Evolutionary conservation across 108 stramenopile species (phyloP).

Genomic region (Discostella pseudostelligera): DNA sequence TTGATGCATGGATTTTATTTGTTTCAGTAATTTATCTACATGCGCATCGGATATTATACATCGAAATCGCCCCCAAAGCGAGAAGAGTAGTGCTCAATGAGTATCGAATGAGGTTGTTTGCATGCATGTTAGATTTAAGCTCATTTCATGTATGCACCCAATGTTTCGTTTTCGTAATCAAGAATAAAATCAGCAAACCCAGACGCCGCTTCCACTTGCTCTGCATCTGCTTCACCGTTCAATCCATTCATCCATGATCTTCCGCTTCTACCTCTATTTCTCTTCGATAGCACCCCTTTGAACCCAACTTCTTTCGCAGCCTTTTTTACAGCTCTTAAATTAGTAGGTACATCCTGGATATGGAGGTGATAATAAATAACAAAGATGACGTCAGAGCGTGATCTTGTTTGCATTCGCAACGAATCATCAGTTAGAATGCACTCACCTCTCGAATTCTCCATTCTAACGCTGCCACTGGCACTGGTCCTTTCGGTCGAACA

Average conservation of each 20-base stretch:
- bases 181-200: constrained; percentile 46
- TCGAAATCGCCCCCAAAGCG: too few species aligned
- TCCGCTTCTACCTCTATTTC: constrained; percentile 4
- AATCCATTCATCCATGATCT: constrained; percentile 5
- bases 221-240: neutral
- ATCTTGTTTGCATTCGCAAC: neutral
- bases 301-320: constrained; percentile 60
- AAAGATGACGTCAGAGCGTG: neutral
- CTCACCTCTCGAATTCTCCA: constrained; percentile 66
- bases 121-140: too few species aligned
- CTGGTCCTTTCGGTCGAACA: constrained; percentile 68
- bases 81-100: too few species aligned
- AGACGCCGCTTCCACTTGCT: neutral
- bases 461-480: constrained; percentile 72
- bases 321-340: constrained; percentile 63
- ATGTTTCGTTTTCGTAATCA: constrained; percentile 47
- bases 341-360: constrained; percentile 61
- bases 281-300: constrained; percentile 37
- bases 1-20: too few species aligned
- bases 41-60: too few species aligned
- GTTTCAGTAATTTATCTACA: too few species aligned
- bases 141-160: constrained; percentile 42
- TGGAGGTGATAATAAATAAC: neutral
- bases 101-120: too few species aligned
- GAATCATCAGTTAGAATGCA: neutral